phyloP scores from a whole-genome alignment of 2,329 filamentous ascomycete species.

The Laburnicola sp. region DNA sequence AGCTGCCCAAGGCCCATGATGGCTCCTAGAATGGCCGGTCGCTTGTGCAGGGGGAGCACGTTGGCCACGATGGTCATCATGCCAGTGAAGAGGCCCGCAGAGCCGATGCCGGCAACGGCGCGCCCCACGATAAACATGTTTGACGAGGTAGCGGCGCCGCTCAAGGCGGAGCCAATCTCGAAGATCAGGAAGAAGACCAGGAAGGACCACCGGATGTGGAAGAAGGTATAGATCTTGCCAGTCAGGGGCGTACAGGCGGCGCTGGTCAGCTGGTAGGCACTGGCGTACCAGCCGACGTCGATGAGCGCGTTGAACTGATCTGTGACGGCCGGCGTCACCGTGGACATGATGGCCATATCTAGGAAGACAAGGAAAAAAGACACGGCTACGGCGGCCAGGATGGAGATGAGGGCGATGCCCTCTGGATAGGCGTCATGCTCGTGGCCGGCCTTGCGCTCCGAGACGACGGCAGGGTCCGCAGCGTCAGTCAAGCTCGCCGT shows the following conservation, averaged over 20 bases:
- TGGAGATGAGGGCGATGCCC: constrained; percentile 4
- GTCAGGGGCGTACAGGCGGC: constrained; percentile 37
- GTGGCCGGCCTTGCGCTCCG: constrained; percentile 3
- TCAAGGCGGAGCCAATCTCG: constrained; percentile 13
- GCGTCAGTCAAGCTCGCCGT: constrained; percentile 1
- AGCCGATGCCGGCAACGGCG: constrained; percentile 12
- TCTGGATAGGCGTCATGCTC: constrained; percentile 6
- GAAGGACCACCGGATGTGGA: constrained; percentile 43
- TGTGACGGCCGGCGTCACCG: constrained; percentile 20
- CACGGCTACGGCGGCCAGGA: constrained; percentile 2
- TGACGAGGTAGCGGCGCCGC: constrained; percentile 12
- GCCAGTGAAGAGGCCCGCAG: constrained; percentile 16
- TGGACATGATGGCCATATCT: constrained; percentile 20
- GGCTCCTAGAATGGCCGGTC: constrained; percentile 1
- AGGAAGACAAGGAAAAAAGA: constrained; percentile 6
- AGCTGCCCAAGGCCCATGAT: constrained; percentile 4
- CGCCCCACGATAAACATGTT: constrained; percentile 13
- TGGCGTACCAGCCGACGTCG: constrained; percentile 32
- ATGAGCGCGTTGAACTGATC: constrained; percentile 20
- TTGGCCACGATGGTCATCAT: constrained; percentile 13
- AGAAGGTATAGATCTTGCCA: constrained; percentile 47
- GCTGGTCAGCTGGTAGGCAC: constrained; percentile 16
- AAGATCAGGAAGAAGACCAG: constrained; percentile 21
- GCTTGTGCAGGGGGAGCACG: constrained; percentile 5
- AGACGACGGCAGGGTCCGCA: constrained; percentile 3